phyloP scores from a whole-genome alignment of 129 eudicot species.

The Dittrichia graveolens region DNA sequence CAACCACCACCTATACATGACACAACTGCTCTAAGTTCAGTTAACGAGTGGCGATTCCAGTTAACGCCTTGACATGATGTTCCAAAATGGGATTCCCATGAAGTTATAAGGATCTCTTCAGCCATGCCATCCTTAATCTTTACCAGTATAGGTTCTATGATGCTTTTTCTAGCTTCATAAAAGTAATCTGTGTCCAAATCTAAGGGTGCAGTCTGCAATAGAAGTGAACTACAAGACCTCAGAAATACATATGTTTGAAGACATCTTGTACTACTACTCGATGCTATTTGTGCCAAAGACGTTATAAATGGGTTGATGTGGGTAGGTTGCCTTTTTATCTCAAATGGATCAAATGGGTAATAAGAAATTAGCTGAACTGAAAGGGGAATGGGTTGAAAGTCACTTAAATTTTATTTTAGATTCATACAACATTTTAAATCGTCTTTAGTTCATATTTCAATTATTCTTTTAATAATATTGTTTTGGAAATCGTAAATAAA shows the following conservation, averaged over 20 bases:
- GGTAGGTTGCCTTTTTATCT: no score
- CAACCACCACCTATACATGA: constrained; percentile 77
- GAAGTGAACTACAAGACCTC: constrained; percentile 7
- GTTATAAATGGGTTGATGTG: no score
- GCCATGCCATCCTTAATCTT: constrained; percentile 76
- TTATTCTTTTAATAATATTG: no score
- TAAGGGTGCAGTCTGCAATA: constrained; percentile 77
- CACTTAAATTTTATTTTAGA: no score
- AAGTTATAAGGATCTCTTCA: constrained; percentile 75
- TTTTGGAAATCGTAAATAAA: no score
- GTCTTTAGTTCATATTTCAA: no score
- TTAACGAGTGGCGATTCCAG: constrained; percentile 71
- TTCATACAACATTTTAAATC: no score
- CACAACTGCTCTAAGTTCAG: constrained; percentile 80
- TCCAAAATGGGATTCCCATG: constrained; percentile 71
- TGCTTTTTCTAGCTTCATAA: constrained; percentile 57
- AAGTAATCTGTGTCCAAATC: constrained; percentile 80
- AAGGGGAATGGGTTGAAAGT: no score
- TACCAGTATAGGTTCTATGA: constrained; percentile 54
- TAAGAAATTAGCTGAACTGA: no score
- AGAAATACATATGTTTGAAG: background rate
- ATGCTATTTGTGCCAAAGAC: no score
- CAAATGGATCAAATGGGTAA: no score
- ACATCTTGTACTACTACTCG: no score
- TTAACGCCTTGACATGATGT: constrained; percentile 79